Percentiles rank a stretch among this genome's conserved stretches.
Evolutionary conservation across 805 yeast species (phyloP).

Genomic region (Pichia nakasei): DNA sequence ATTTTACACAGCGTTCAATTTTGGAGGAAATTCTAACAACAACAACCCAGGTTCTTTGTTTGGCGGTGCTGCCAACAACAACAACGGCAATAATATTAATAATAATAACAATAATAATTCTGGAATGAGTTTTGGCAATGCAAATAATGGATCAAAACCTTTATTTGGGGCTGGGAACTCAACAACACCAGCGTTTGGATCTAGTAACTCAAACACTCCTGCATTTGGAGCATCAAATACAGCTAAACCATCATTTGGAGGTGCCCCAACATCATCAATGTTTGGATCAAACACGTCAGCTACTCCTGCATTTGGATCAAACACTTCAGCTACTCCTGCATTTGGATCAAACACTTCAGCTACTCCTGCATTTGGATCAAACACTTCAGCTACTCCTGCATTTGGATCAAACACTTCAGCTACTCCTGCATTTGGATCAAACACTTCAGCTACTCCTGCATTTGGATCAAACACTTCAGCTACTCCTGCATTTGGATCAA

Average conservation of each 20-base stretch:
- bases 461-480: no score
- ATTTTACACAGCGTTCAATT: not conserved
- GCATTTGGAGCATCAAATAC: not conserved
- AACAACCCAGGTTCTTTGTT: not conserved
- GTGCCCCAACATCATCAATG: no score
- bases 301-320: not conserved
- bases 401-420: no score
- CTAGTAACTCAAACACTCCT: slow-evolving; percentile 11
- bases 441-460: not conserved
- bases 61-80: not conserved
- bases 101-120: not conserved
- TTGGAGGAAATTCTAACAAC: slow-evolving; percentile 3
- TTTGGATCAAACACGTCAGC: not conserved
- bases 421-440: not conserved
- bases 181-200: slow-evolving; percentile 3
- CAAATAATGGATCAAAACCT: not conserved
- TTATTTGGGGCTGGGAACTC: not conserved
- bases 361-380: not conserved
- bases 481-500: slow-evolving; percentile 1
- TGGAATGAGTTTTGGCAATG: slow-evolving; percentile 1
- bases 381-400: no score
- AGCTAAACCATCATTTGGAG: not conserved
- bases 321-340: not conserved
- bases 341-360: slow-evolving; percentile 1
- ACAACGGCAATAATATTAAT: no score